Conservation (phyloP, 257 asterid genomes). For the Solanum corneliomulleri region DNA sequence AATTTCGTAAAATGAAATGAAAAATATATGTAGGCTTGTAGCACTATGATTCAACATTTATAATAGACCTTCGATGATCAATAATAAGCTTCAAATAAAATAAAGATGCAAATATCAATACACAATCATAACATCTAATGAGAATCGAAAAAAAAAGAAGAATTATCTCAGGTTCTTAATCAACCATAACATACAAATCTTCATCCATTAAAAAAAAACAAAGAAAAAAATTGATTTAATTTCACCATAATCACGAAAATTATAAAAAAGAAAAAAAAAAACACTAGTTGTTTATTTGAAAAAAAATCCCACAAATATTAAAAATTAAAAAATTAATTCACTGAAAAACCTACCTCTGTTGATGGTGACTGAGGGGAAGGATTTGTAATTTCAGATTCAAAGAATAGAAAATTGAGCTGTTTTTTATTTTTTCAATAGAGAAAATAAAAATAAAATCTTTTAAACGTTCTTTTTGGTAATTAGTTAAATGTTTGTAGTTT, state of each 20-base stretch:
- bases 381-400: background rate
- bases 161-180: background rate
- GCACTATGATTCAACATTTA: background rate
- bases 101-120: background rate
- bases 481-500: background rate
- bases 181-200: background rate
- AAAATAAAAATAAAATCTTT: background rate
- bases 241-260: background rate
- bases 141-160: background rate
- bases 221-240: background rate
- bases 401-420: background rate
- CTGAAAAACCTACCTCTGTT: background rate
- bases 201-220: background rate
- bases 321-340: background rate
- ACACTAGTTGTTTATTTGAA: background rate
- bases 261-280: background rate
- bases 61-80: background rate
- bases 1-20: background rate
- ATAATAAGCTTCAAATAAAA: background rate
- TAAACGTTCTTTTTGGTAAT: background rate
- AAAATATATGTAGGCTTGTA: background rate
- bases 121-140: background rate
- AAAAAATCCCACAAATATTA: background rate
- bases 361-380: background rate
- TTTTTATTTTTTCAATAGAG: background rate